Evolutionary conservation across 345 rosid species (phyloP).

Genomic region (Abelmoschus esculentus): DNA sequence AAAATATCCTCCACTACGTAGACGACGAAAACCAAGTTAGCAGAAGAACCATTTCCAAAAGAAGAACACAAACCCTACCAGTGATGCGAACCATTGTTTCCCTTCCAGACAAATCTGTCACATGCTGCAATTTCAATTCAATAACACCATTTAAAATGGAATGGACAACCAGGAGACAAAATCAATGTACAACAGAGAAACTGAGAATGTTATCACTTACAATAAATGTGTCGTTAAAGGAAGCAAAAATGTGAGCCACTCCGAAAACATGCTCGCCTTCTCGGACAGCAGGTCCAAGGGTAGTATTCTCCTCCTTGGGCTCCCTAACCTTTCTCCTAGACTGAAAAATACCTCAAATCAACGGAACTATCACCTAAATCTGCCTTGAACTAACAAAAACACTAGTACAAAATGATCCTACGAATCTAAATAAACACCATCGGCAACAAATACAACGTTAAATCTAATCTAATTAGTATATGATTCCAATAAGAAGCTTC

Average conservation of each 20-base stretch:
- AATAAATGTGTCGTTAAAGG: constrained; percentile 86
- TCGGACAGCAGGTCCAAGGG: constrained; percentile 66
- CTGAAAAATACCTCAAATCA: constrained; percentile 23
- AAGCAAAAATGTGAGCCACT: constrained; percentile 84
- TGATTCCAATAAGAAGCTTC: not conserved
- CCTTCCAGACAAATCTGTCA: constrained; percentile 69
- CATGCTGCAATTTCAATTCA: constrained; percentile 44
- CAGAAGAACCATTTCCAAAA: not conserved
- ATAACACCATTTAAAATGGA: not conserved
- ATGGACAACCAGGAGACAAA: not conserved
- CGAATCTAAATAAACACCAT: not conserved
- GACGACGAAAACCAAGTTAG: not conserved
- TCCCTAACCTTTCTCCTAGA: constrained; percentile 70
- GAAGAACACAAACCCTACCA: constrained; percentile 28
- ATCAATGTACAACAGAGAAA: not conserved
- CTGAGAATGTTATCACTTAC: constrained; percentile 31
- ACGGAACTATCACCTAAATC: not conserved
- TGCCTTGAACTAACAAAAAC: not conserved
- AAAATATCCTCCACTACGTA: not conserved
- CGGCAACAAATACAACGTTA: not conserved
- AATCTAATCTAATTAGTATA: not conserved
- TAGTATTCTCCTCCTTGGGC: constrained; percentile 80
- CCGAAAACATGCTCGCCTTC: constrained; percentile 86
- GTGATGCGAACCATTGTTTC: constrained; percentile 17
- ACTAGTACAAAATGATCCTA: too few relatives aligned